phyloP scores from a whole-genome alignment of 345 rosid genomes.

The Eucalyptus virginea region DNA sequence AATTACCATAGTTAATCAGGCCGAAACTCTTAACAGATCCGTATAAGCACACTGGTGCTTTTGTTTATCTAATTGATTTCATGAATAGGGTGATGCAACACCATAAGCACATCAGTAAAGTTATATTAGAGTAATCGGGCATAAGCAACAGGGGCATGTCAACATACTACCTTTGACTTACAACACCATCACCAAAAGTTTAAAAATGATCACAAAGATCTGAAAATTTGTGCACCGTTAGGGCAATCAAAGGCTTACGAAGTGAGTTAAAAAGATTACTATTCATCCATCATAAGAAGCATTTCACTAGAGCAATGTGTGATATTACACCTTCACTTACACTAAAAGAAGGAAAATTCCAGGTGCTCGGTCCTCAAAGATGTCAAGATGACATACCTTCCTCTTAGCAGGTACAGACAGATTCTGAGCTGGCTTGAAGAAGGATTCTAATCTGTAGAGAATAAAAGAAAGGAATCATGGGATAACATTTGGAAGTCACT shows the following conservation, averaged over 20 bases:
- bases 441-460: slow-evolving; percentile 55
- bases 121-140: neutral
- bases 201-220: neutral
- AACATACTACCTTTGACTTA: neutral
- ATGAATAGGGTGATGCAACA: neutral
- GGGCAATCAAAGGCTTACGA: neutral
- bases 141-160: neutral
- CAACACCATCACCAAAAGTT: neutral
- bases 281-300: neutral
- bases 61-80: neutral
- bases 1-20: slow-evolving; percentile 22
- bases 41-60: neutral
- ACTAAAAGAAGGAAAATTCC: neutral
- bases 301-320: neutral
- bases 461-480: neutral
- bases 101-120: neutral
- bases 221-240: neutral
- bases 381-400: slow-evolving; percentile 39
- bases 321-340: neutral
- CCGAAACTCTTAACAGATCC: neutral
- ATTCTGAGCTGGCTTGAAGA: slow-evolving; percentile 59
- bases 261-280: neutral
- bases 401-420: slow-evolving; percentile 45
- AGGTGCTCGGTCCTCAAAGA: neutral
- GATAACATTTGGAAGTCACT: neutral